Evolutionary conservation across 768 basidiomycete species (phyloP).

Genomic region (Amanita fuliginea): DNA sequence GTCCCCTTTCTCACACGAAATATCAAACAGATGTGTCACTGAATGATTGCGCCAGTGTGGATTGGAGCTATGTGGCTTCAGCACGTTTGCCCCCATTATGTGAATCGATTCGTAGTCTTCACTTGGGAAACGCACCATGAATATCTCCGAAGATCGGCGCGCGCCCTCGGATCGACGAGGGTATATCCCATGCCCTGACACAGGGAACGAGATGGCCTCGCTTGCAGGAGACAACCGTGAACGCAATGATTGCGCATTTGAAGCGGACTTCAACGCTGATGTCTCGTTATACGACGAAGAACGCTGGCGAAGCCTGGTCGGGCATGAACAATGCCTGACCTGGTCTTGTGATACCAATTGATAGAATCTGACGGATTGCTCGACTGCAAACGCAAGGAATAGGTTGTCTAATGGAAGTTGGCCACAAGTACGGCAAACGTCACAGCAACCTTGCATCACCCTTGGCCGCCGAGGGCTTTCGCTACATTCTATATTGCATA

Average conservation of each 20-base stretch:
- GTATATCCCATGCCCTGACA: slow-evolving; percentile 73
- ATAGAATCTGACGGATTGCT: slow-evolving; percentile 52
- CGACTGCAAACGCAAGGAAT: slow-evolving; percentile 54
- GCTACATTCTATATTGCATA: slow-evolving; percentile 20
- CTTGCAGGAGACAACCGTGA: slow-evolving; percentile 35
- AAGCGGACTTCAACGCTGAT: slow-evolving; percentile 30
- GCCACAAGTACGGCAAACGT: slow-evolving; percentile 62
- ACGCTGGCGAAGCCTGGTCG: slow-evolving; percentile 33
- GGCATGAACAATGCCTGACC: slow-evolving; percentile 58
- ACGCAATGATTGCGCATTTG: slow-evolving; percentile 19
- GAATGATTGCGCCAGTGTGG: slow-evolving; percentile 52
- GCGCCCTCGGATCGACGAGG: slow-evolving; percentile 56
- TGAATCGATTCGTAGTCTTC: slow-evolving; percentile 28
- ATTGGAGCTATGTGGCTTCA: slow-evolving; percentile 20
- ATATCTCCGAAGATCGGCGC: slow-evolving; percentile 37
- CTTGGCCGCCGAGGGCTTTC: slow-evolving; percentile 28
- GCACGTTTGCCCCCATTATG: slow-evolving; percentile 16
- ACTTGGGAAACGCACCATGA: slow-evolving; percentile 32
- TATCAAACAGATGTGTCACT: slow-evolving; percentile 40
- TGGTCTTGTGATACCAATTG: slow-evolving; percentile 48
- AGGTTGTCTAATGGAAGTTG: slow-evolving; percentile 58
- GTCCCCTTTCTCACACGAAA: slow-evolving; percentile 62
- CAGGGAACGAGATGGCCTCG: slow-evolving; percentile 54
- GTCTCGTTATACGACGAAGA: slow-evolving; percentile 58
- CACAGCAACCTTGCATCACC: slow-evolving; percentile 40